Percentiles rank a stretch among this genome's conserved stretches.
phyloP scores from a whole-genome alignment of 2,329 filamentous ascomycete genomes.

The Ophiognomonia clavigignenti-juglandacearum region DNA sequence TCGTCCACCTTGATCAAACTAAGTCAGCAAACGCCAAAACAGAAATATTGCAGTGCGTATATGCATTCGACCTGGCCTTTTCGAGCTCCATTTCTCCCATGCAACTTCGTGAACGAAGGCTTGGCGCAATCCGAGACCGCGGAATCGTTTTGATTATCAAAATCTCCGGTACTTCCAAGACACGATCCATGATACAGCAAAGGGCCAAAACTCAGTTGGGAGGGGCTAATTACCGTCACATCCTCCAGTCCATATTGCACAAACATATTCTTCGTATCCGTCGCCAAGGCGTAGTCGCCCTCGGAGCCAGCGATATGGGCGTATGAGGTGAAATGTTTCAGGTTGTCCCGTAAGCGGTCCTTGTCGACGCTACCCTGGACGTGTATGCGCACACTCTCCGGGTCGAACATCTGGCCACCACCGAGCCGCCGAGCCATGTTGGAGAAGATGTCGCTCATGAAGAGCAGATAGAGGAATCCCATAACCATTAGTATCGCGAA shows the following conservation, averaged over 20 bases:
- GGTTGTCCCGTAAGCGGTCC: slow-evolving; percentile 63
- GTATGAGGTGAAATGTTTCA: slow-evolving; percentile 74
- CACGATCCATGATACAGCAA: no score
- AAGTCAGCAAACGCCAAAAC: no score
- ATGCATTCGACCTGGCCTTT: no score
- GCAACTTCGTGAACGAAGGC: no score
- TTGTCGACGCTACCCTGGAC: slow-evolving; percentile 70
- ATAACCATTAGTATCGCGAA: slow-evolving; percentile 72
- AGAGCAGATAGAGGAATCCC: slow-evolving; percentile 75
- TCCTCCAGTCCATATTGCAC: slow-evolving; percentile 66
- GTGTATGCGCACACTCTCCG: slow-evolving; percentile 73
- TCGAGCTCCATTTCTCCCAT: no score
- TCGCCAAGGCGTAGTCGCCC: slow-evolving; percentile 80
- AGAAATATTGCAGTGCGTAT: no score
- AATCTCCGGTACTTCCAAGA: no score
- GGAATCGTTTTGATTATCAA: no score
- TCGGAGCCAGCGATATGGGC: slow-evolving; percentile 93
- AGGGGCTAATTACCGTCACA: slow-evolving; percentile 40
- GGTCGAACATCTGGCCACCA: slow-evolving; percentile 70
- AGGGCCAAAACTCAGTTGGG: no score
- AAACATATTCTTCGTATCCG: slow-evolving; percentile 80
- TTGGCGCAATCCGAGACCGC: no score
- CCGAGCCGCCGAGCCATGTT: slow-evolving; percentile 57
- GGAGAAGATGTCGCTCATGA: slow-evolving; percentile 79
- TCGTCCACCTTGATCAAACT: slow-evolving; percentile 50